Conservation (phyloP, 2,329 filamentous ascomycete genomes). For the Paraphoma sp. region DNA sequence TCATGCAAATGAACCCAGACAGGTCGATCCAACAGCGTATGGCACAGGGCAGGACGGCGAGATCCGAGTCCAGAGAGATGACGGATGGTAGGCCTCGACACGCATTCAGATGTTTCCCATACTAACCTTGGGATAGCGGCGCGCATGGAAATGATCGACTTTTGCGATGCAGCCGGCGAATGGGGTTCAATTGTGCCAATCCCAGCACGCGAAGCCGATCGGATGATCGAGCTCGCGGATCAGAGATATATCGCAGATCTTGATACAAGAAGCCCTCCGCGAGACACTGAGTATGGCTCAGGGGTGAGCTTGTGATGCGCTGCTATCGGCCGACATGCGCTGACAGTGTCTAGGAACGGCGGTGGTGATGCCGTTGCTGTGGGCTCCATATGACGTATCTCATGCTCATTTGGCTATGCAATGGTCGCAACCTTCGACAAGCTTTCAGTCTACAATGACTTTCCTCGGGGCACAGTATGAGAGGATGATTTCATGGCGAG, state of each 20-base stretch:
- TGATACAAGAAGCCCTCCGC: neutral
- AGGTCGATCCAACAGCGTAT: neutral
- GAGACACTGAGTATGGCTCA: neutral
- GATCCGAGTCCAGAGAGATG: conserved; percentile 1
- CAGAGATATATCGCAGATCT: conserved; percentile 23
- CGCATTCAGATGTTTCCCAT: neutral
- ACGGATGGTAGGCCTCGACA: conserved; percentile 15
- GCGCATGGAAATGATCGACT: conserved; percentile 25
- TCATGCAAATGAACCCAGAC: conserved; percentile 33
- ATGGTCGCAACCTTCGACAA: too few species aligned
- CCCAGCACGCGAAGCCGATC: conserved; percentile 20
- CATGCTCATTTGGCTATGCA: too few species aligned
- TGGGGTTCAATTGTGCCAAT: conserved; percentile 36
- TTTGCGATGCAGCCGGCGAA: conserved; percentile 33
- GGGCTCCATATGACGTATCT: neutral
- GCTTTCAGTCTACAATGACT: too few species aligned
- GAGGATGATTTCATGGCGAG: too few species aligned
- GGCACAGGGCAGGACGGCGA: neutral
- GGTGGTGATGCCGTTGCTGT: neutral
- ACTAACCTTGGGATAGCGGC: conserved; percentile 10
- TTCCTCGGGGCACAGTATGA: too few species aligned
- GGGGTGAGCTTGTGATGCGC: neutral
- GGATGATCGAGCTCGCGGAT: conserved; percentile 26
- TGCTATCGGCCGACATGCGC: neutral
- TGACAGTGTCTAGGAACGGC: neutral